Evolutionary conservation across 768 basidiomycete species (phyloP), one percentile per base, ranked within the genome.

Genomic region (Lyophyllum atratum): DNA sequence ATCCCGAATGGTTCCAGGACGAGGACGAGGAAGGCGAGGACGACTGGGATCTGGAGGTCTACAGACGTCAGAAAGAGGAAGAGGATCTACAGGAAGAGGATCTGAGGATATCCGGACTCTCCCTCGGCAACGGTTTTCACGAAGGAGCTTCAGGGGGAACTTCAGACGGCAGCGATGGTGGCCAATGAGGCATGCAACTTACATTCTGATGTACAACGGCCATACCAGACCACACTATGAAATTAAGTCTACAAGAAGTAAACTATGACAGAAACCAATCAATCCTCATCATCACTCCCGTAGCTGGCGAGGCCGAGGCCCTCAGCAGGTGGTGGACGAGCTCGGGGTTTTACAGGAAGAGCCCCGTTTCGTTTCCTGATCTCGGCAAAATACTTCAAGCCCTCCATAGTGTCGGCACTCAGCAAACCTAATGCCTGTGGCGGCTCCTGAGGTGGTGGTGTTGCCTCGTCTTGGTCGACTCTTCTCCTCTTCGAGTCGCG

Each of bases 1-100:
- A 95, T 72, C 90, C 93, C 17, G 92, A 94, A 65, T 93, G 92
- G 90, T 95, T 94, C 76, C 84, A 87, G 61, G 93, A 93, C 65
- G 83, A 88, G 49, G 85, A 86, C 21, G 81, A 81, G 1, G 80
- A 70, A 4, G 80, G 76, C 17, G 70, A 50, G 2, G 85, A 85
- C 47, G 82, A 82, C 43, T 86, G 85, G 74, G 85, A 87, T 71
- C 71, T 87, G 42, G 64, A 72, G 25, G 78, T 81, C 62, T 91
- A 89, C 72, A 80, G 87, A 62, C 77, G 75, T 44, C 71, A 85
- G 69, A 77, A 85, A 66, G 84, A 87, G 64, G 83, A 82, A 54
- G 85, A 84, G 56, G 85, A 87, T 64, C 46, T 77, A 12, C 79
- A 72, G 3, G 81, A 68, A 19, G 86, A 87, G 64, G 81, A 80